Conservation (phyloP, 2,329 filamentous ascomycete genomes). For the Epichloe baconii region DNA sequence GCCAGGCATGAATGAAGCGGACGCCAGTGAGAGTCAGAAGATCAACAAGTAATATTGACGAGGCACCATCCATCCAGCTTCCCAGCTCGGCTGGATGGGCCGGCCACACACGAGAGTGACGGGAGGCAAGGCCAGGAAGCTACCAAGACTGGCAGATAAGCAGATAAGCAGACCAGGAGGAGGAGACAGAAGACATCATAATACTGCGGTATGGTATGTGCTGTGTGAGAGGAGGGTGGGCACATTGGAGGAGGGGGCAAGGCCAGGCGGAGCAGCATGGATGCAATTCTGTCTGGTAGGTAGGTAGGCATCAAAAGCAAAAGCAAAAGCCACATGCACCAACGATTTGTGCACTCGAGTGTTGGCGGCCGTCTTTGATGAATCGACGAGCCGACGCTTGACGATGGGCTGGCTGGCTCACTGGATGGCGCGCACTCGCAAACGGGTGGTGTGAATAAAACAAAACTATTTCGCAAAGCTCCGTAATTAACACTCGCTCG, state of each 20-base stretch:
- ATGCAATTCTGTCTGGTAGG: too few relatives aligned
- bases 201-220: neutral
- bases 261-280: too few relatives aligned
- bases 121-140: neutral
- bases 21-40: conserved; percentile 4
- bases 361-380: neutral
- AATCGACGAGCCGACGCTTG: neutral
- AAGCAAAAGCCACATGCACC: too few relatives aligned
- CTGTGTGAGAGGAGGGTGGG: too few relatives aligned
- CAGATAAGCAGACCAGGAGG: neutral
- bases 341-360: too few relatives aligned
- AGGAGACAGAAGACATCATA: neutral
- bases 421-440: neutral
- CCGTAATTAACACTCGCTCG: neutral
- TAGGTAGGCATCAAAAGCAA: too few relatives aligned
- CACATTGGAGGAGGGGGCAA: too few relatives aligned
- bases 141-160: neutral
- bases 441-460: neutral
- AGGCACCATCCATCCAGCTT: neutral
- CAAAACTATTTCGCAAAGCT: neutral
- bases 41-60: neutral
- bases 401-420: neutral
- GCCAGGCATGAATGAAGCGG: conserved; percentile 1
- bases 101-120: conserved; percentile 1
- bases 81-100: neutral